These are phyloP conservation scores for Mikania micrantha DNA, from an alignment of 129 eudicot species.

Conservation along the genomic window DNA sequence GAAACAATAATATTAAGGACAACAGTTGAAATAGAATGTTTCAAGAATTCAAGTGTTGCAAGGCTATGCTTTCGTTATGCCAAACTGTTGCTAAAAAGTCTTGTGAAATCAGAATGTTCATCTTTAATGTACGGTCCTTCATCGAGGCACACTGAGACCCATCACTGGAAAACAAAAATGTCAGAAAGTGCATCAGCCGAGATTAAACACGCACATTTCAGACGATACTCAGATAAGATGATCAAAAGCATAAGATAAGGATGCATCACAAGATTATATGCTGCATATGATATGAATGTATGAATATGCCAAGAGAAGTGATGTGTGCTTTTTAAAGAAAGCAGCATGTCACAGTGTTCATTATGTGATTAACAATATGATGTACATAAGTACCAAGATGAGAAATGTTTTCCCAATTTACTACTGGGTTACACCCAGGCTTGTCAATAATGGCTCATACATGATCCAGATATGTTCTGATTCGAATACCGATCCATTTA, in stretches of 20 bases:
- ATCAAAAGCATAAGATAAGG: background rate
- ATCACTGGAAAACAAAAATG: constrained; percentile 38
- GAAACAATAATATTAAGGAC: background rate
- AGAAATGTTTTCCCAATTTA: background rate
- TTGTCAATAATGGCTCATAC: background rate
- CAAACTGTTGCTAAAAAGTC: constrained; percentile 20
- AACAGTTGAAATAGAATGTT: background rate
- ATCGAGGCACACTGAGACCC: constrained; percentile 84
- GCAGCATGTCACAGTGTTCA: background rate
- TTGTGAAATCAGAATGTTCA: constrained; percentile 16
- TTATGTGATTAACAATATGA: background rate
- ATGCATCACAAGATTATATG: too few species aligned
- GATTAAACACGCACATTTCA: constrained; percentile 2
- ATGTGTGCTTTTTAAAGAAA: background rate
- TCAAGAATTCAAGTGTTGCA: constrained; percentile 12
- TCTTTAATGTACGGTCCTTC: constrained; percentile 1
- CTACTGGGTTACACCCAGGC: background rate
- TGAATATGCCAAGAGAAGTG: background rate
- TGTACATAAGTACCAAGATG: background rate
- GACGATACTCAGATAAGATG: background rate
- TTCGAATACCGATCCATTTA: background rate
- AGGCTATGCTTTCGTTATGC: constrained; percentile 26
- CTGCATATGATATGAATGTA: background rate
- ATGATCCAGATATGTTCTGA: background rate
- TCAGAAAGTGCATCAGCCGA: constrained; percentile 2